A percentile compares a stretch with the other conserved stretches of the same genome.
These are phyloP conservation scores for Alternaria ethzedia DNA, from an alignment of 2,329 filamentous ascomycete species.

Conservation along the genomic window DNA sequence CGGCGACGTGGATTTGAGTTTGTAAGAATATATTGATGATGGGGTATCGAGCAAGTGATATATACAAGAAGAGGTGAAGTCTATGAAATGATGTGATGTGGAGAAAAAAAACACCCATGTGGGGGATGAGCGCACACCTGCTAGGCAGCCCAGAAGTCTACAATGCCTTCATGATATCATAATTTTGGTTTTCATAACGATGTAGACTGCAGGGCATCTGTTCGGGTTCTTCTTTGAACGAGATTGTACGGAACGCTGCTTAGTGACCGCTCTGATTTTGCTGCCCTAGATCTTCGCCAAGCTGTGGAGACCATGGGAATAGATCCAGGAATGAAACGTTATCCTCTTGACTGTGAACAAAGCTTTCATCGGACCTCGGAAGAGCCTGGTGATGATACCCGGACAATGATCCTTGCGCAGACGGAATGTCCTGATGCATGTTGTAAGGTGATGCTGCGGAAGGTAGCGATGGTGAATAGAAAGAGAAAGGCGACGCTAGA, in stretches of 20 bases:
- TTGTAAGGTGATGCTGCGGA: neutral
- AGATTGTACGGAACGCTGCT: neutral
- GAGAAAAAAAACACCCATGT: too few relatives aligned
- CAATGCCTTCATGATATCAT: neutral
- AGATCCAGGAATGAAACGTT: neutral
- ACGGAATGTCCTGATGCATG: neutral
- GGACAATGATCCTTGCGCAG: neutral
- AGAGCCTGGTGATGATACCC: neutral
- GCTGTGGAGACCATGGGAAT: neutral
- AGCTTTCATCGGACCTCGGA: neutral
- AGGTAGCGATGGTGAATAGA: neutral
- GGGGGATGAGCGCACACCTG: too few relatives aligned
- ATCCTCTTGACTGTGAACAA: neutral
- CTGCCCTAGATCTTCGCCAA: neutral
- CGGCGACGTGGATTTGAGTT: neutral
- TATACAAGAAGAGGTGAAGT: neutral
- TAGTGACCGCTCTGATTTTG: neutral
- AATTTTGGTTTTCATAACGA: neutral
- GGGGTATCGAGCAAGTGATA: neutral
- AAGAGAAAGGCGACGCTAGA: neutral
- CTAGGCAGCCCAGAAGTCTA: rapidly evolving
- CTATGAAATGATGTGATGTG: neutral
- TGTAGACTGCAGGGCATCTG: neutral
- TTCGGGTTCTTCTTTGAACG: neutral
- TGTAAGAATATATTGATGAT: neutral